Evolutionary conservation across 805 yeast species (phyloP).

Genomic region (Candida coquimbonensis): DNA sequence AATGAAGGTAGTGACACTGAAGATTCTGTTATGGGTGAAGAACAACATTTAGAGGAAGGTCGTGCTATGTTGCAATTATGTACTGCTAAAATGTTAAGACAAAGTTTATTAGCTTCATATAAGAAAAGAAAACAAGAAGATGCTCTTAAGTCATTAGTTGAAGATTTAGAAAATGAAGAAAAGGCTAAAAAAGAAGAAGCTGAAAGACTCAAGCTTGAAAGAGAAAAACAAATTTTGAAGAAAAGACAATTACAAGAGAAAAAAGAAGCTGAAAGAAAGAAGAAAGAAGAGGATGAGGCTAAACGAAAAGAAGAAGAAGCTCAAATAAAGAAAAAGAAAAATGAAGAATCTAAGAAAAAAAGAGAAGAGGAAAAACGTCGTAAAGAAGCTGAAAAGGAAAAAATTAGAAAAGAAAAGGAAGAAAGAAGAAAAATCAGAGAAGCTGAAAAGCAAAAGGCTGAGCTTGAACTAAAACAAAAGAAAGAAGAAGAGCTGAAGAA

Average conservation of each 20-base stretch:
- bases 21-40: conserved; percentile 43
- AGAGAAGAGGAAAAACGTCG: conserved; percentile 33
- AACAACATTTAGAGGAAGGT: conserved; percentile 67
- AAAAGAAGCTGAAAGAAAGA: conserved; percentile 44
- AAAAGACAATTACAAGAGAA: conserved; percentile 48
- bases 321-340: conserved; percentile 29
- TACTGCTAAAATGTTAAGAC: conserved; percentile 71
- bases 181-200: conserved; percentile 49
- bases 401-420: conserved; percentile 27
- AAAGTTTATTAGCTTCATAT: conserved; percentile 66
- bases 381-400: conserved; percentile 31
- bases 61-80: conserved; percentile 74
- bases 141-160: conserved; percentile 51
- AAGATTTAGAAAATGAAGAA: conserved; percentile 67
- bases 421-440: conserved; percentile 29
- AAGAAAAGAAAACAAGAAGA: conserved; percentile 79
- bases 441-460: conserved; percentile 27
- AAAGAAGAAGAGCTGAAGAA: conserved; percentile 32
- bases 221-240: conserved; percentile 67
- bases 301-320: conserved; percentile 34
- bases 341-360: conserved; percentile 33
- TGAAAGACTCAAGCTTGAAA: conserved; percentile 40
- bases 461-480: conserved; percentile 9
- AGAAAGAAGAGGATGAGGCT: conserved; percentile 30
- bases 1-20: conserved; percentile 32